Conservation (phyloP, 2,329 filamentous ascomycete genomes). For the Calycina herbarum region DNA sequence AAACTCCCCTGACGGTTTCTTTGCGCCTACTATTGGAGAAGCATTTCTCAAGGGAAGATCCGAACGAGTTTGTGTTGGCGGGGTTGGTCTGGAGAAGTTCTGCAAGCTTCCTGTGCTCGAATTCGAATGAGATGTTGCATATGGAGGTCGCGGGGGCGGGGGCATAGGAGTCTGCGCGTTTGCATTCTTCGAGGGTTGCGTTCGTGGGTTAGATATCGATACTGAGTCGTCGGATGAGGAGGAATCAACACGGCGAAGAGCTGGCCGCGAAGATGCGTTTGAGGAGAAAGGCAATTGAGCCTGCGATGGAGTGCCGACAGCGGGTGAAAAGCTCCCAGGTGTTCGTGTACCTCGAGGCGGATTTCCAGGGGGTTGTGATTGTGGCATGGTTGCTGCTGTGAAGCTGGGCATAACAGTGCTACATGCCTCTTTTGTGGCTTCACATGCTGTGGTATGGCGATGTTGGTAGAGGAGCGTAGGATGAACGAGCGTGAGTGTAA, state of each 20-base stretch:
- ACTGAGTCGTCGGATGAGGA: constrained; percentile 46
- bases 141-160: constrained; percentile 49
- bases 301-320: constrained; percentile 30
- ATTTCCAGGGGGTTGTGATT: constrained; percentile 28
- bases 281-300: constrained; percentile 18
- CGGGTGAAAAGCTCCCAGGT: constrained; percentile 37
- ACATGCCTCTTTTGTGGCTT: constrained; percentile 20
- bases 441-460: constrained; percentile 25
- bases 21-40: constrained; percentile 46
- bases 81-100: constrained; percentile 59
- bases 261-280: constrained; percentile 40
- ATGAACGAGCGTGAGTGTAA: not conserved
- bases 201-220: constrained; percentile 49
- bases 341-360: constrained; percentile 29
- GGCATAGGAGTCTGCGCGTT: constrained; percentile 26
- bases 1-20: constrained; percentile 37
- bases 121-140: constrained; percentile 49
- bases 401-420: not conserved
- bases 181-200: constrained; percentile 26
- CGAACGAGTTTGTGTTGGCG: constrained; percentile 21
- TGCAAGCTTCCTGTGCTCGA: constrained; percentile 48
- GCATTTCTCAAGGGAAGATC: constrained; percentile 35
- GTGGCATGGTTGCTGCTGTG: constrained; percentile 26
- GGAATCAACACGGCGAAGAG: constrained; percentile 47
- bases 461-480: not conserved